phyloP scores from a whole-genome alignment of 2,329 filamentous ascomycete genomes.

The Ophiostoma ips region DNA sequence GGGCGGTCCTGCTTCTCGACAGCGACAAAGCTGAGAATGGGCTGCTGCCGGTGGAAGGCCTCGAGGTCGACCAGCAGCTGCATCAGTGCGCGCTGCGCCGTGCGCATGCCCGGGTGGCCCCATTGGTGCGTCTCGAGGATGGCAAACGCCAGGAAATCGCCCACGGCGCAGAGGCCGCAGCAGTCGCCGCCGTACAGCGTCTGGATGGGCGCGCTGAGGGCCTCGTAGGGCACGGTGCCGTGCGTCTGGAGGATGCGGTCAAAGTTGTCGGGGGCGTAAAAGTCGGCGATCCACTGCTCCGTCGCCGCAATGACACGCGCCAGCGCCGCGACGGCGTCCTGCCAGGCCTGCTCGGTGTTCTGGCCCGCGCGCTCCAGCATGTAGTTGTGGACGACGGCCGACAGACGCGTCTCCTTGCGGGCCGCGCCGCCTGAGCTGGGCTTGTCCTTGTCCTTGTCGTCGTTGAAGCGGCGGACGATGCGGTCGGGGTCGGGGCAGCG shows the following conservation, averaged over 20 bases:
- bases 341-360: conserved; percentile 13
- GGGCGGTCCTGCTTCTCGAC: conserved; percentile 11
- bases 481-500: conserved; percentile 8
- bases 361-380: conserved; percentile 14
- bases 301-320: conserved; percentile 7
- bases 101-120: conserved; percentile 11
- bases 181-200: conserved; percentile 6
- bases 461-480: conserved; percentile 6
- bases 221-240: conserved; percentile 4
- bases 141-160: conserved; percentile 12
- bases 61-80: conserved; percentile 22
- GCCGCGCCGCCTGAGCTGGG: background rate
- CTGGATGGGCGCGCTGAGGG: background rate
- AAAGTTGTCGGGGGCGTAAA: conserved; percentile 11
- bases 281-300: conserved; percentile 9
- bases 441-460: background rate
- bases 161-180: conserved; percentile 12
- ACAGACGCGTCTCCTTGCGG: conserved; percentile 10
- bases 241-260: conserved; percentile 4
- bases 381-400: conserved; percentile 17
- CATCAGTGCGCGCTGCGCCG: conserved; percentile 14
- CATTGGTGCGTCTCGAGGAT: conserved; percentile 15
- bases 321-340: conserved; percentile 10
- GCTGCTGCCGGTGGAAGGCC: conserved; percentile 20
- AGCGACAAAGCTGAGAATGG: conserved; percentile 19